These are phyloP conservation scores for Phytophthora pinifolia DNA, from an alignment of 352 stramenopile species.

Conservation along the genomic window DNA sequence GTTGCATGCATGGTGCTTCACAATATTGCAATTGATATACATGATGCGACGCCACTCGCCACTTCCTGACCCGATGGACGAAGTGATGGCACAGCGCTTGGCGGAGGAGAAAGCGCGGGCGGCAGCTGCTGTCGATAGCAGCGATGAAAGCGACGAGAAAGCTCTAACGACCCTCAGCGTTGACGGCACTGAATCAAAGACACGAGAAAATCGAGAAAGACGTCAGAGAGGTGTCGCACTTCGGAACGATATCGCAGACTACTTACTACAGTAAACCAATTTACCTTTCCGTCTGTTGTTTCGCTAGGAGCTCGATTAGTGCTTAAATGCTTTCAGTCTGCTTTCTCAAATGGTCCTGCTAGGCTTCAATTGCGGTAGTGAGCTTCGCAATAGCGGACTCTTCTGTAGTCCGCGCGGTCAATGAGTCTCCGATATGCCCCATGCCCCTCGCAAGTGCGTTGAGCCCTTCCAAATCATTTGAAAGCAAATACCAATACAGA, in stretches of 20 bases:
- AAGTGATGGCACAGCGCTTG: neutral
- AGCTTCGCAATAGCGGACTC: conserved; percentile 2
- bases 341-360: neutral
- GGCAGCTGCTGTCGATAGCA: too few relatives aligned
- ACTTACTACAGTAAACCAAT: neutral
- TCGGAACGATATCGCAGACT: conserved; percentile 5
- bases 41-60: neutral
- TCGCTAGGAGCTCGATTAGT: neutral
- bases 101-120: too few relatives aligned
- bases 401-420: neutral
- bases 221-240: conserved; percentile 5
- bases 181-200: conserved; percentile 1
- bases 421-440: conserved; percentile 3
- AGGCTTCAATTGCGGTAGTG: neutral
- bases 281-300: conserved; percentile 3
- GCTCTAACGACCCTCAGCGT: too few relatives aligned
- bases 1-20: conserved; percentile 1
- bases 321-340: conserved; percentile 1
- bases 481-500: neutral
- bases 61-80: neutral
- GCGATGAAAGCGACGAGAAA: too few relatives aligned
- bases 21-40: conserved; percentile 1
- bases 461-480: neutral
- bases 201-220: conserved; percentile 1
- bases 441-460: neutral